Base-by-base conservation (phyloP, 2,329 filamentous ascomycete genomes). In the Hymenoscyphus infarciens region DNA sequence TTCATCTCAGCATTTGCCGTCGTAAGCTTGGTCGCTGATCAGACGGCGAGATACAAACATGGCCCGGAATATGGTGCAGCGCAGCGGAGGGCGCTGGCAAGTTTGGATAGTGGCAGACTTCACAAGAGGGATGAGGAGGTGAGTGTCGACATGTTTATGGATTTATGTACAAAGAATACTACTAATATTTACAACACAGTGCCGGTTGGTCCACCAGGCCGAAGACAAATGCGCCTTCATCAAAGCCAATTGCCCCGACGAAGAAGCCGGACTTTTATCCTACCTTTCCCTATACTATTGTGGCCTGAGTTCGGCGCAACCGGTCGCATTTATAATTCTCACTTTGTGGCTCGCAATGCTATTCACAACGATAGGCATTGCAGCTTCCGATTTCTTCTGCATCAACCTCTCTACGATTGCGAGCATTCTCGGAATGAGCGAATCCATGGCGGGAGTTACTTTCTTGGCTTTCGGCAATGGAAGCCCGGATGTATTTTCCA, bases 371-470 rank as follows among this genome's bases (percentile, higher is more conserved):
- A 97, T 99, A 67, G 95, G 95, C 64, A 97, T 99, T 67, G 95
- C 95, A 15, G 95, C 95, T 25, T 97, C 92, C 77, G 95, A 99
- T 78, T 99, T 99, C 80, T 95, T 99, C 78, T 98, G 93, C 77
- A 87, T 98, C 78, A 97, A 99, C 73, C 83, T 99, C 38, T 95
- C 91, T 76, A 98, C 95, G 13, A 95, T 99, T 70, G 88, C 95
- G 25, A 88, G 83, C 62, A 86, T 97, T 59, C 82, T 98, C 31
- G 93, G 94, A 22, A 88, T 99, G 80, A 97, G 93, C 75, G 93
- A 99, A 79, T 98, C 92, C 75, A 83, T 99, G 77, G 92, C 95
- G 0, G 95, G 95, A 39, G 96, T 99, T 31, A 99, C 95, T 0
- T 96, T 99, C 72, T 79, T 99, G 59, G 95, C 95, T 8, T 96